Conservation (phyloP, 1,284 basidiomycete species). For the Sanguinoderma infundibulare region DNA sequence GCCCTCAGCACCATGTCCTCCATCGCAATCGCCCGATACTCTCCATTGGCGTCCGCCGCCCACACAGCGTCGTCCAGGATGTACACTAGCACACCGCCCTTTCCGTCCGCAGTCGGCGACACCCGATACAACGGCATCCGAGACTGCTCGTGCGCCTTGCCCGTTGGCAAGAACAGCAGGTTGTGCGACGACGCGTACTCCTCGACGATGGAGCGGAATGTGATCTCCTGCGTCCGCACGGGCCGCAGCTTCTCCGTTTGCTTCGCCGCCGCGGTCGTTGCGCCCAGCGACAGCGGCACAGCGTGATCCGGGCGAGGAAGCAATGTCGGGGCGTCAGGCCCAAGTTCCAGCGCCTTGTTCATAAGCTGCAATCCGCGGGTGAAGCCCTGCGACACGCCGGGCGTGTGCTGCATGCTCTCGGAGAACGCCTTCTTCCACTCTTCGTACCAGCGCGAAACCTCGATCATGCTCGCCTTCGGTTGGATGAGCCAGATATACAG, state of each 20-base stretch:
- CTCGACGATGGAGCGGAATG: constrained; percentile 91
- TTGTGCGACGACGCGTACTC: constrained; percentile 85
- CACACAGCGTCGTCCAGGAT: constrained; percentile 89
- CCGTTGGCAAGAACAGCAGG: constrained; percentile 87
- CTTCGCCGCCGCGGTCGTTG: constrained; percentile 30
- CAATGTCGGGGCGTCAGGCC: constrained; percentile 68
- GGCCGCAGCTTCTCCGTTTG: constrained; percentile 42
- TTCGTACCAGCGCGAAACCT: constrained; percentile 91
- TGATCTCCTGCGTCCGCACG: constrained; percentile 73
- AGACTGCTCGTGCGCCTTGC: constrained; percentile 79
- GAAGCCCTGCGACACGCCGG: constrained; percentile 80
- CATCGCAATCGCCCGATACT: constrained; percentile 64
- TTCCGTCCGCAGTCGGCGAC: constrained; percentile 77
- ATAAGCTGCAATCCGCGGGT: constrained; percentile 87
- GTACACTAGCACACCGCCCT: constrained; percentile 85
- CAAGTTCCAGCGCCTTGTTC: constrained; percentile 89
- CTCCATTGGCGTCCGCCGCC: constrained; percentile 59
- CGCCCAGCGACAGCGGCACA: constrained; percentile 34
- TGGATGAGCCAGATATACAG: constrained; percentile 91
- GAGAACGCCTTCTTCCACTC: constrained; percentile 89
- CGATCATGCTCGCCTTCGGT: constrained; percentile 81
- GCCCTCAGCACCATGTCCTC: constrained; percentile 76
- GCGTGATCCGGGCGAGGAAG: constrained; percentile 69
- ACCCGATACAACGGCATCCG: constrained; percentile 89
- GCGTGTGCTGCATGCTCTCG: constrained; percentile 64